Evolutionary conservation across 805 yeast species (phyloP), one percentile per base, ranked within the genome.

Genomic region (Starmerella stellata): DNA sequence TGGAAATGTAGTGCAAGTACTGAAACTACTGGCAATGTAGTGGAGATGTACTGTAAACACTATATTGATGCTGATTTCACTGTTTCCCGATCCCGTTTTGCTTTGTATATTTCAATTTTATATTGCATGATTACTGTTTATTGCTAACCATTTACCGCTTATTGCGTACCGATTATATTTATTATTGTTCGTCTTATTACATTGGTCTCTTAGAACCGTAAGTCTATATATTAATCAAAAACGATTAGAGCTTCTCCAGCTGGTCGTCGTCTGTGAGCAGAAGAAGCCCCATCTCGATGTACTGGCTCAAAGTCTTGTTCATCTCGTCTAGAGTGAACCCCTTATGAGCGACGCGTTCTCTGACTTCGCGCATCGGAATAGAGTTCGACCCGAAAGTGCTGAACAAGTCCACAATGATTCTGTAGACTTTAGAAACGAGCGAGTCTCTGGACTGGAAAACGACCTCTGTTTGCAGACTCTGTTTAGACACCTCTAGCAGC

Each of bases 271-370:
- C 82, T 21, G 75, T 66, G 34, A 69, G 62, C 52, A 78, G 78
- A 85, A 93, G 80, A 24, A 85, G 70, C 33, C 74, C 74, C 43
- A 80, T 64, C 24, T 66, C 66, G 27, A 71, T 68, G 57, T 87
- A 87, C 55, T 79, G 85, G 33, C 65, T 64, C 34, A 87, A 64
- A 65, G 93, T 79, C 41, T 71, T 76, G 39, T 67, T 70, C 47
- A 87, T 69, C 54, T 82, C 82, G 45, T 74, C 70, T 51, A 75
- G 75, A 0, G 93, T 82, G 59, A 70, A 87, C 4, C 95, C 95
- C 59, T 78, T 76, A 27, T 79, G 77, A 30, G 81, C 62, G 24
- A 78, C 73, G 3, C 78, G 65, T 44, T 73, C 73, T 45, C 69
- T 69, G 43, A 85, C 64, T 11, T 58, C 65, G 36, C 55, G 62